Base-by-base conservation (phyloP, 306 rosid species). In the Malus fusca region DNA sequence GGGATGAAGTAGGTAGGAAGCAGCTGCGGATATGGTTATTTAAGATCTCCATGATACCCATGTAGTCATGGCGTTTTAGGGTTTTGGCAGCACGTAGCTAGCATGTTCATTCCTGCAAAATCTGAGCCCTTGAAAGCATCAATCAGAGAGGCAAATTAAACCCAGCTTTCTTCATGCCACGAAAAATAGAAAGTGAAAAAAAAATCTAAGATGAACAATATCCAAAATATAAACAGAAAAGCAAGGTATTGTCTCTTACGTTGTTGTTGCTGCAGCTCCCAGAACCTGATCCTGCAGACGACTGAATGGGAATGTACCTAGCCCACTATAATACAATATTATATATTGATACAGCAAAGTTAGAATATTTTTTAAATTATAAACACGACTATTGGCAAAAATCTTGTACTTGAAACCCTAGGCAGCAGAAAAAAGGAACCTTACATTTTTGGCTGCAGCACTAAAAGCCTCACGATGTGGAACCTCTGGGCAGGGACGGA, bases 381-480 rank as follows among this genome's bases (percentile, higher is more conserved):
- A 8, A n/a, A 58, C 7, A 15, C 9, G 8, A 26, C 15, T 26
- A 26, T 11, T 48, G 21, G 55, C 55, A 62, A 28, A 25, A 26
- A 62, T 18, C 3, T 9, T 58, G 68, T 17, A 17, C 17, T 15
- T 26, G 9, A 33, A 68, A 37, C n/a, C 63, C 61, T 74, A 68
- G 19, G 17, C 48, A 33, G 25, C 46, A 46, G 40, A 35, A 9
- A 28, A 11, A 18, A 19, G 6, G 22, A 35, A 8, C 21, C 75
- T 53, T 75, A 92, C 99, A 77, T 90, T 95, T 84, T 95, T 95
- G 0, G 97, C 97, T 22, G 99, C 99, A 69, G 96, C 88, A 66
- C 99, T 95, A 79, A 95, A 95, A 70, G 99, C 99, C 82, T 95
- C 98, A 60, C 99, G 89, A 85, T 95, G 99, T 65, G 99, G 97